Percentiles rank a stretch among this genome's conserved stretches.
Evolutionary conservation across 345 rosid species (phyloP).

Genomic region (Populus euphratica): DNA sequence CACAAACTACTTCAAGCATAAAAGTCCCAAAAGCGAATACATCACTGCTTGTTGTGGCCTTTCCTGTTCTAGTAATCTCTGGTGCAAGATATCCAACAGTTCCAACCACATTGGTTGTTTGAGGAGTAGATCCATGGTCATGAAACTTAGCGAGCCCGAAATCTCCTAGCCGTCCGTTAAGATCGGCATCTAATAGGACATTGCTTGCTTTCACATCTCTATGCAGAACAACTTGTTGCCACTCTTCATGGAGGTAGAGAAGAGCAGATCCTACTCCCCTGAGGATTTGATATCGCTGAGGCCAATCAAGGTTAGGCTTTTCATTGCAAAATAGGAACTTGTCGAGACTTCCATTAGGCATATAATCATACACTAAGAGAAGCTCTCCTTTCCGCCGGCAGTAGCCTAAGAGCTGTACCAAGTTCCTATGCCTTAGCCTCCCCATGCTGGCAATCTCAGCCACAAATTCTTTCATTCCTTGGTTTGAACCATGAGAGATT

Average conservation of each 20-base stretch:
- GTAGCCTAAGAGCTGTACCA: constrained; percentile 21
- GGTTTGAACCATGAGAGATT: constrained; percentile 15
- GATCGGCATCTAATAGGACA: constrained; percentile 17
- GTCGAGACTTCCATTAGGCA: constrained; percentile 26
- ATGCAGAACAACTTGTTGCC: constrained; percentile 20
- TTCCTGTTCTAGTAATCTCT: constrained; percentile 13
- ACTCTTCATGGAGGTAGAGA: constrained; percentile 20
- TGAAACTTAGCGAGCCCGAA: constrained; percentile 20
- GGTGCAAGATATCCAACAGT: constrained; percentile 21
- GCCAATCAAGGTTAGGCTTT: constrained; percentile 10
- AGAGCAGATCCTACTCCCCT: constrained; percentile 23
- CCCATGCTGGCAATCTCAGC: constrained; percentile 23
- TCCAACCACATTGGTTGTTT: constrained; percentile 23
- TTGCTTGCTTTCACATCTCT: constrained; percentile 23
- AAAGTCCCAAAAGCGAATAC: constrained; percentile 16
- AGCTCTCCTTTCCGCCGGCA: constrained; percentile 20
- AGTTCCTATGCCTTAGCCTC: constrained; percentile 19
- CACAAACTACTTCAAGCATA: constrained; percentile 21
- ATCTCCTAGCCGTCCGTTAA: constrained; percentile 18
- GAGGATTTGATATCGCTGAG: constrained; percentile 6
- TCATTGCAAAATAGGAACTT: constrained; percentile 1
- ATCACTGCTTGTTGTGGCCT: constrained; percentile 14
- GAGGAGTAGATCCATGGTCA: constrained; percentile 21
- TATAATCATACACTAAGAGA: constrained; percentile 22
- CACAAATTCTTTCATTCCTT: constrained; percentile 22